These are phyloP conservation scores for Suhomyces kilbournensis DNA, from an alignment of 805 yeast genomes.

Conservation along the genomic window DNA sequence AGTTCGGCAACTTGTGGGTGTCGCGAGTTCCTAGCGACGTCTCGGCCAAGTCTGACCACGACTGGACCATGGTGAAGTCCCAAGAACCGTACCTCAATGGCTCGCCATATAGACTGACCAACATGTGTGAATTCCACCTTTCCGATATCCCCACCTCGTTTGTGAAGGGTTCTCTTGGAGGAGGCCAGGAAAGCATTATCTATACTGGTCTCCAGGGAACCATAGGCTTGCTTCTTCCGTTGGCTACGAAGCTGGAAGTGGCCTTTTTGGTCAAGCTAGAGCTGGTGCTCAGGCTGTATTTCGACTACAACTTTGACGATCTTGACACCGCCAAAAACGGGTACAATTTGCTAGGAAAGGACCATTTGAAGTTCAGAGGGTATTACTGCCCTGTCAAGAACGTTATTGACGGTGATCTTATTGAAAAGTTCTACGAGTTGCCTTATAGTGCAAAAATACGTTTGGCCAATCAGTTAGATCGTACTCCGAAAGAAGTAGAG, in stretches of 20 bases:
- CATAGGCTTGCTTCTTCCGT: constrained; percentile 69
- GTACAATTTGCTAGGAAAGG: constrained; percentile 56
- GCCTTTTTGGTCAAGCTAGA: constrained; percentile 58
- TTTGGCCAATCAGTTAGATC: constrained; percentile 43
- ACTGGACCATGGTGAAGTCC: constrained; percentile 32
- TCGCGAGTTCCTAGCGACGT: constrained; percentile 56
- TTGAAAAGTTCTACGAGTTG: constrained; percentile 54
- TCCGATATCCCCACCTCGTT: constrained; percentile 72
- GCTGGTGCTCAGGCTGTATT: constrained; percentile 33
- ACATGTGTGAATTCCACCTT: constrained; percentile 56
- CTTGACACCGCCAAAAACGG: constrained; percentile 23
- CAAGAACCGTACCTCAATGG: constrained; percentile 45
- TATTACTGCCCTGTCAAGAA: constrained; percentile 76
- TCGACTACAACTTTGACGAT: constrained; percentile 22
- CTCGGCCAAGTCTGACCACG: constrained; percentile 50
- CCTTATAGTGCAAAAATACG: constrained; percentile 30
- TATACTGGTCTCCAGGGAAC: constrained; percentile 83
- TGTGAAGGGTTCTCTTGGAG: constrained; percentile 51
- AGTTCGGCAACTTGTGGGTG: constrained; percentile 76
- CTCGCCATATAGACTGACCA: constrained; percentile 49
- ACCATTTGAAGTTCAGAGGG: constrained; percentile 66
- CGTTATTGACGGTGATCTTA: constrained; percentile 84
- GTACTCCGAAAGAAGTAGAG: constrained; percentile 48
- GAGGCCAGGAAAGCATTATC: constrained; percentile 64
- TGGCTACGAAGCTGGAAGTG: constrained; percentile 59